Evolutionary conservation across 2,329 filamentous ascomycete genomes (phyloP).

Genomic region (Aspergillus intermedius): DNA sequence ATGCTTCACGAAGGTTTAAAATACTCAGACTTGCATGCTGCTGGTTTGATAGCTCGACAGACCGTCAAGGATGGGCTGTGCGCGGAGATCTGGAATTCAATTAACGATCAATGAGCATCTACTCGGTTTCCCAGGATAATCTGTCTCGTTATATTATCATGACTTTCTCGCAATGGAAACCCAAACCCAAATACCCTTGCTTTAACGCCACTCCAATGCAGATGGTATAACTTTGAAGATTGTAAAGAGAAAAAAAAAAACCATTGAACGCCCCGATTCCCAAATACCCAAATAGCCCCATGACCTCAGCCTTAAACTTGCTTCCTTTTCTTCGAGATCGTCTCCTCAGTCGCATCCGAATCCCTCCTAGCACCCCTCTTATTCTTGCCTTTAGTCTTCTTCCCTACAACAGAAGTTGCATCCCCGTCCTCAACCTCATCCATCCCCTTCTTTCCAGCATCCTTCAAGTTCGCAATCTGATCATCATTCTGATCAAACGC

Average conservation of each 20-base stretch:
- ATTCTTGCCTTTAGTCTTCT: constrained; percentile 34
- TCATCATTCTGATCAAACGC: constrained; percentile 41
- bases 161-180: background rate
- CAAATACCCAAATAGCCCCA: background rate
- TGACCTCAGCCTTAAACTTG: constrained; percentile 6
- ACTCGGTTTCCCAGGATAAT: no score
- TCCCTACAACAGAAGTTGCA: constrained; percentile 14
- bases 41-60: no score
- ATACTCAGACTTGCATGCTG: no score
- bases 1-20: no score
- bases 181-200: background rate
- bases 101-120: no score
- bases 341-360: constrained; percentile 32
- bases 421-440: constrained; percentile 20
- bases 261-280: constrained; percentile 5
- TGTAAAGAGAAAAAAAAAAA: constrained; percentile 6
- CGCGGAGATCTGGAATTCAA: no score
- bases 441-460: constrained; percentile 29
- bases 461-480: constrained; percentile 32
- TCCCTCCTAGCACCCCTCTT: constrained; percentile 25
- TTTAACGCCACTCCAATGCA: constrained; percentile 9
- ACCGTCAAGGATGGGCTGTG: no score
- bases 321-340: constrained; percentile 29
- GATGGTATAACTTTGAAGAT: constrained; percentile 1
- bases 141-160: no score